These are phyloP conservation scores for Barnettozyma hawaiiensis DNA, from an alignment of 1,139 yeast genomes.

Conservation along the genomic window DNA sequence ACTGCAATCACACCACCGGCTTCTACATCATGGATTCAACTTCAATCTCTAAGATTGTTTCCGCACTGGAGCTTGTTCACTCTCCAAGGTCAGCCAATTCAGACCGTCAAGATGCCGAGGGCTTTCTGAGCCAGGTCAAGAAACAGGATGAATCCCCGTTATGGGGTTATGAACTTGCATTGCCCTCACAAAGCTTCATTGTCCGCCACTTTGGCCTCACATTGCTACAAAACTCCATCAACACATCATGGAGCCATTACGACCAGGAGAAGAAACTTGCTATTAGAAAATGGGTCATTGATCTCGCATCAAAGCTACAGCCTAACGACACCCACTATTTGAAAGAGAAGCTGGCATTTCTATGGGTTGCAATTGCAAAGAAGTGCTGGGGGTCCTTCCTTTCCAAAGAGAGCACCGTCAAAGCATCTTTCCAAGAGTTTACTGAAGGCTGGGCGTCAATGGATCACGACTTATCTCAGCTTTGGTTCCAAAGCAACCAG, in stretches of 20 bases:
- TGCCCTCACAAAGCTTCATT: conserved; percentile 56
- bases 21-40: conserved; percentile 14
- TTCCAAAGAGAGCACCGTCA: conserved; percentile 27
- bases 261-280: conserved; percentile 64
- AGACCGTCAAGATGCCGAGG: conserved; percentile 63
- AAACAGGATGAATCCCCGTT: conserved; percentile 76
- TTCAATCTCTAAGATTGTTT: conserved; percentile 35
- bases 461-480: conserved; percentile 68
- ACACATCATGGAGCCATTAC: conserved; percentile 46
- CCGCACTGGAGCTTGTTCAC: conserved; percentile 76
- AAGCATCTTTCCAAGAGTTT: conserved; percentile 38
- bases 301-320: conserved; percentile 56
- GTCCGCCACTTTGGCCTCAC: conserved; percentile 90
- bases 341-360: conserved; percentile 80
- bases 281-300: conserved; percentile 78
- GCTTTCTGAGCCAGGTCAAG: conserved; percentile 70
- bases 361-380: conserved; percentile 94
- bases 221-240: conserved; percentile 67
- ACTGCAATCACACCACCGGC: background rate
- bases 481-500: conserved; percentile 65
- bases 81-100: conserved; percentile 62
- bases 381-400: conserved; percentile 76
- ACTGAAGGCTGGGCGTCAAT: conserved; percentile 82
- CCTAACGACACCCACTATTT: conserved; percentile 81
- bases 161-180: conserved; percentile 88